Evolutionary conservation across 495 filamentous ascomycete species (phyloP).

Genomic region (Aspergillus sclerotiicarbonarius): DNA sequence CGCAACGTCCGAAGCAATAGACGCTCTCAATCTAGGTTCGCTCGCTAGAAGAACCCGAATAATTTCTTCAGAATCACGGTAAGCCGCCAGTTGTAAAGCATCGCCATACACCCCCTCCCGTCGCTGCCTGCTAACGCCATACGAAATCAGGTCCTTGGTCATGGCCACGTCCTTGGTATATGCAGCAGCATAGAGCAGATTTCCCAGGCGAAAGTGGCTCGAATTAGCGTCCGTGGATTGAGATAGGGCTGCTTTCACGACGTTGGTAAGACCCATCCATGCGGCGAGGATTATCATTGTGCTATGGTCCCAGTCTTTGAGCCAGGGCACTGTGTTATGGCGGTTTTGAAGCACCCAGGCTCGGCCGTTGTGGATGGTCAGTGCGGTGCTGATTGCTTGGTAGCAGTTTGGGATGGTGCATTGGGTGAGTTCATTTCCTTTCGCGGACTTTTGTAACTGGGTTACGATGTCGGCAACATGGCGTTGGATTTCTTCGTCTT

Average conservation of each 20-base stretch:
- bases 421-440: neutral
- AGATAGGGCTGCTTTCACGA: neutral
- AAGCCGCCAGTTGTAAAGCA: conserved; percentile 7
- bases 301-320: neutral
- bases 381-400: conserved; percentile 1
- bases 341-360: neutral
- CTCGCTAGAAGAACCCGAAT: neutral
- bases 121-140: neutral
- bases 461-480: neutral
- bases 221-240: neutral
- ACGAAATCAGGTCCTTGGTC: neutral
- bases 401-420: neutral
- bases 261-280: neutral
- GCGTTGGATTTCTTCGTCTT: neutral
- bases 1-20: neutral
- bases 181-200: conserved; percentile 8
- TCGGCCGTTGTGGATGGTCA: neutral
- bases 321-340: neutral
- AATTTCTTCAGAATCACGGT: neutral
- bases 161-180: neutral
- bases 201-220: neutral
- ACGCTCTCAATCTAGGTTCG: neutral
- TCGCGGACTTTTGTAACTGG: neutral
- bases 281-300: neutral
- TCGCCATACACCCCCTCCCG: conserved; percentile 4